Base-by-base conservation (phyloP, 106 monocot genomes). In the Gastrodia elata region DNA sequence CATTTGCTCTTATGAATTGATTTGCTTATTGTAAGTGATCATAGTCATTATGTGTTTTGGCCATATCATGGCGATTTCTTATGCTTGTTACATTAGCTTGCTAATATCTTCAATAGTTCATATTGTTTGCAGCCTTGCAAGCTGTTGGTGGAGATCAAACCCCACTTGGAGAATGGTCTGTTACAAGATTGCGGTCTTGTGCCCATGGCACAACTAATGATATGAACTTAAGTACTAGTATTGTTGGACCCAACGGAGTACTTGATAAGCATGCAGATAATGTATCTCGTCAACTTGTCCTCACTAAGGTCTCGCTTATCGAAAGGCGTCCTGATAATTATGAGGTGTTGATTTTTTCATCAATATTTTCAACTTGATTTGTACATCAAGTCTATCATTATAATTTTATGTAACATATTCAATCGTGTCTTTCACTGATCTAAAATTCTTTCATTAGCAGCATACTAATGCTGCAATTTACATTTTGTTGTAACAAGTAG, bases 321-420 rank as follows among this genome's bases (percentile, higher is more conserved):
- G 98, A 98, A 89, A 86, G 98, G 74, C 86, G 98, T 8, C 93
- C 93, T 26, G 90, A 88, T 40, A 97, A 97, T 70, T 97, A 97
- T 76, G 97, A 97, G 93, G 97, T 97, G 77, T 22, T 26, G 2
- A 33, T 15, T 28, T 52, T 15, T 16, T 38, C 18, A 37, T 61
- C 20, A 32, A 61, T 61, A 7, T 14, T 61, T 61, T 61, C 14
- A 30, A 13, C 13, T 61, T 61, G 27, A 61, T 32, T 61, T 32
- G 9, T 61, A 30, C 30, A 61, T 61, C 13, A 11, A 5, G 11
- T 61, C 32, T 13, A 61, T 61, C 61, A 32, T 14, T 32, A 30
- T 30, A 32, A 61, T 61, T 61, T 27, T 61, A 30, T 61, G 25
- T 5, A 32, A 32, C 7, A 30, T 32, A 2, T 32, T 61, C 13